Evolutionary conservation across 352 stramenopile species (phyloP), one percentile per base, ranked within the genome.

Genomic region (Globisporangium recalcitrans): DNA sequence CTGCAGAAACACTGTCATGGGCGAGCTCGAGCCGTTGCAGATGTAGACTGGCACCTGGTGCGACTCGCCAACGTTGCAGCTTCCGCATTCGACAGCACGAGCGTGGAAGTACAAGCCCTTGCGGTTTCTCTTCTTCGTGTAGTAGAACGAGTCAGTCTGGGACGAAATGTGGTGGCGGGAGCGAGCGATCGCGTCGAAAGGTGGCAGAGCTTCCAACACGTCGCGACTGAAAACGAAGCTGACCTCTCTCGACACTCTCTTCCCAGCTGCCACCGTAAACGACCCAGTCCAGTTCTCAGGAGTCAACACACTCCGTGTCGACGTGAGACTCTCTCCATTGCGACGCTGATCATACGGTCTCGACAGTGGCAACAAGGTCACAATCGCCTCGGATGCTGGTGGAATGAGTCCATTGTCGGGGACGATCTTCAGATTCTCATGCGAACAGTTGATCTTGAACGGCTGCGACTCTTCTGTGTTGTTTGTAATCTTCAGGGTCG

Each of bases 1-100:
- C 63, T 93, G 84, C 52, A 95, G 65, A 59, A 95, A 91, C 19
- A 95, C 86, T 3, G 86, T 93, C 77, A 93, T 91, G 16, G 84
- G 80, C 40, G 69, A 51, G 36, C 82, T 88, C 22, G 84, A 90
- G 38, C 86, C 84, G 64, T 95, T 95, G 77, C 86, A 95, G 27
- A 95, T 80, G 62, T 91, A 93, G 31, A 95, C 84, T 16, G 84
- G 80, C 32, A 93, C 84, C 70, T 90, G 74, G 27, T 92, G 84
- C 8, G 74, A 89, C 62, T 91, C 79, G 26, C 81, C 82, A 40
- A 93, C 74, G 27, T 75, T 70, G 62, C 80, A 90, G 44, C 72
- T 83, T 36, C 86, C 86, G 60, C 82, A 95, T 32, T 95, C 86
- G 32, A 95, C 84, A n/a, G 80, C 82, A 60, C 80, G 78, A 5